phyloP scores from a whole-genome alignment of 1,139 yeast genomes.

The Hemisphaericaspora xylanilytica region DNA sequence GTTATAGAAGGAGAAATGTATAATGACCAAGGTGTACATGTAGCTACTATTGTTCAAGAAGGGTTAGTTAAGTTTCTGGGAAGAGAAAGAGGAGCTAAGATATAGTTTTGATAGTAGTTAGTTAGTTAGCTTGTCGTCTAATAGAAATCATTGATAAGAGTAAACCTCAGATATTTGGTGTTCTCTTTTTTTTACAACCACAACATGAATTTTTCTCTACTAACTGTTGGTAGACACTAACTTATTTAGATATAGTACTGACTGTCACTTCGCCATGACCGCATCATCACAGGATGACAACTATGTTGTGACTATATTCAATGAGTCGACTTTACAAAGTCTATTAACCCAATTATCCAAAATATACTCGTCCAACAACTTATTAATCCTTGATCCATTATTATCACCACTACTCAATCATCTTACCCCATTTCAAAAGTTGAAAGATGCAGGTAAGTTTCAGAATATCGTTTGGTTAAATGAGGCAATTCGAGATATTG shows the following conservation, averaged over 20 bases:
- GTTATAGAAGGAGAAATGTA: slow-evolving; percentile 61
- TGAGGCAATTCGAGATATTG: slow-evolving; percentile 16
- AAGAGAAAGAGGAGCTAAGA: slow-evolving; percentile 17
- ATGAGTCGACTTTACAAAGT: slow-evolving; percentile 20
- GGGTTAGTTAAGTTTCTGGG: slow-evolving; percentile 44
- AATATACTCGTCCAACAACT: slow-evolving; percentile 33
- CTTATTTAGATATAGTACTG: not conserved
- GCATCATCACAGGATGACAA: not conserved
- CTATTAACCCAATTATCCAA: slow-evolving; percentile 25
- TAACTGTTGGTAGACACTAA: not conserved
- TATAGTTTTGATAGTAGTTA: slow-evolving; percentile 10
- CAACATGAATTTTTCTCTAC: not conserved
- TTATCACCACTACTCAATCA: slow-evolving; percentile 57
- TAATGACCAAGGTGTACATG: slow-evolving; percentile 48
- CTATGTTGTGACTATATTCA: slow-evolving; percentile 14
- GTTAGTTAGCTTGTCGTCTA: not conserved
- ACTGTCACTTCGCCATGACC: not conserved
- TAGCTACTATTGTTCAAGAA: slow-evolving; percentile 68
- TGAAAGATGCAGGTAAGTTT: slow-evolving; percentile 58
- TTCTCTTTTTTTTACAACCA: too few relatives aligned
- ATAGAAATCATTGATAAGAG: too few relatives aligned
- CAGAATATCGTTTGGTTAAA: slow-evolving; percentile 60
- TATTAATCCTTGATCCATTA: slow-evolving; percentile 55
- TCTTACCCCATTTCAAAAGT: slow-evolving; percentile 56
- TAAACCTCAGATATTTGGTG: too few relatives aligned